These are phyloP conservation scores for Botrytis deweyae DNA, from an alignment of 2,329 filamentous ascomycete genomes.

Conservation along the genomic window DNA sequence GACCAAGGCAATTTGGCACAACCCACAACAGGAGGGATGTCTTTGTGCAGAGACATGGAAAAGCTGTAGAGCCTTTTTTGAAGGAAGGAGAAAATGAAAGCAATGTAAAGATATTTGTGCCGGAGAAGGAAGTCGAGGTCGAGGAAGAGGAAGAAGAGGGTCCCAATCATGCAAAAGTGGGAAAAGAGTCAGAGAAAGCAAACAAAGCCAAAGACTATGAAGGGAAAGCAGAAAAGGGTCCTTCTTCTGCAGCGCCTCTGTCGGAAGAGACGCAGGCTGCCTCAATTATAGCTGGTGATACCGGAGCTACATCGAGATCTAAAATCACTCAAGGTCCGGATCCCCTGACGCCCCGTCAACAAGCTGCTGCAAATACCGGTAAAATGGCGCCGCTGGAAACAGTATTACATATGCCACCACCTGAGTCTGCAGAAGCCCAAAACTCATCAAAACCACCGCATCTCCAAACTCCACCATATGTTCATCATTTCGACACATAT, in stretches of 20 bases:
- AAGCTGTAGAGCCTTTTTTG: slow-evolving; percentile 56
- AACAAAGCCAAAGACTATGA: neutral
- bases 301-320: slow-evolving; percentile 9
- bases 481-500: slow-evolving; percentile 97
- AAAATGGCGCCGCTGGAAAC: slow-evolving; percentile 49
- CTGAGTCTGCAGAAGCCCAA: slow-evolving; percentile 41
- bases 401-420: slow-evolving; percentile 49
- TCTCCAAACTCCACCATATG: slow-evolving; percentile 72
- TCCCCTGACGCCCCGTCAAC: slow-evolving; percentile 28
- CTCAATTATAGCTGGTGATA: slow-evolving; percentile 31
- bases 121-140: slow-evolving; percentile 22
- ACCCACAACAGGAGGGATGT: slow-evolving; percentile 43
- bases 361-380: slow-evolving; percentile 40
- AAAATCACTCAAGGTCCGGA: slow-evolving; percentile 18
- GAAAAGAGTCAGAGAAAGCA: slow-evolving; percentile 17
- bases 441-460: slow-evolving; percentile 59
- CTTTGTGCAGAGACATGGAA: slow-evolving; percentile 58
- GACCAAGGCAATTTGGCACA: slow-evolving; percentile 42
- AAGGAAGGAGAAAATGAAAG: slow-evolving; percentile 36
- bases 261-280: slow-evolving; percentile 35
- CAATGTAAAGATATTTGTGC: slow-evolving; percentile 25
- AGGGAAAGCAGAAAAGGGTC: slow-evolving; percentile 11
- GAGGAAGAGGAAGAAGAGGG: slow-evolving; percentile 24
- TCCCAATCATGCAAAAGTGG: slow-evolving; percentile 5
- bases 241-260: slow-evolving; percentile 30